Percentiles rank a stretch among this genome's conserved stretches.
Conservation (phyloP, 2,329 filamentous ascomycete genomes). For the Claviceps africana region DNA sequence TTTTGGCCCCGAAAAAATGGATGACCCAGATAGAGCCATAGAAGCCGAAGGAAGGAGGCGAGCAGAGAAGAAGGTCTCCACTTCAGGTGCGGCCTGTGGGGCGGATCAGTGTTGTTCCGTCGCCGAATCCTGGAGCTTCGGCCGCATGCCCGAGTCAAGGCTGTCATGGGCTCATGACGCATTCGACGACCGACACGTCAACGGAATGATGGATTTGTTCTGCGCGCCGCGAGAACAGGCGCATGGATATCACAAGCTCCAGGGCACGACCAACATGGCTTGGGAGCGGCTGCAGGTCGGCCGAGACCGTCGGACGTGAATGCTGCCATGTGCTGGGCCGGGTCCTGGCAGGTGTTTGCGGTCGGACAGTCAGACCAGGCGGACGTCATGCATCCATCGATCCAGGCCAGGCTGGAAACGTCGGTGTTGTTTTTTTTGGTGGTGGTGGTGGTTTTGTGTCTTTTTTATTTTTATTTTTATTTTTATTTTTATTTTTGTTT, state of each 20-base stretch:
- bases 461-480: no score
- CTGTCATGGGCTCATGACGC: no score
- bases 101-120: constrained; percentile 16
- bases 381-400: neutral
- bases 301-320: no score
- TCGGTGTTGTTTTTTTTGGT: no score
- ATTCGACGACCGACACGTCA: no score
- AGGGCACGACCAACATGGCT: neutral
- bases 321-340: neutral
- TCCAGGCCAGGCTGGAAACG: no score
- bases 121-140: neutral
- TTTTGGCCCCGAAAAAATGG: constrained; percentile 20
- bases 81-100: neutral
- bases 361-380: neutral
- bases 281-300: no score
- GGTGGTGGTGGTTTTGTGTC: no score
- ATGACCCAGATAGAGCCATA: constrained; percentile 21
- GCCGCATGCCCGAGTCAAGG: neutral
- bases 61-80: constrained; percentile 11
- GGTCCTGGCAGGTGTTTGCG: neutral
- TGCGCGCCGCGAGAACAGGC: no score
- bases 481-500: no score
- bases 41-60: constrained; percentile 30
- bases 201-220: no score
- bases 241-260: neutral